These are phyloP conservation scores for Pseudocercospora macadamiae DNA, from an alignment of 2,329 filamentous ascomycete species.

Conservation along the genomic window DNA sequence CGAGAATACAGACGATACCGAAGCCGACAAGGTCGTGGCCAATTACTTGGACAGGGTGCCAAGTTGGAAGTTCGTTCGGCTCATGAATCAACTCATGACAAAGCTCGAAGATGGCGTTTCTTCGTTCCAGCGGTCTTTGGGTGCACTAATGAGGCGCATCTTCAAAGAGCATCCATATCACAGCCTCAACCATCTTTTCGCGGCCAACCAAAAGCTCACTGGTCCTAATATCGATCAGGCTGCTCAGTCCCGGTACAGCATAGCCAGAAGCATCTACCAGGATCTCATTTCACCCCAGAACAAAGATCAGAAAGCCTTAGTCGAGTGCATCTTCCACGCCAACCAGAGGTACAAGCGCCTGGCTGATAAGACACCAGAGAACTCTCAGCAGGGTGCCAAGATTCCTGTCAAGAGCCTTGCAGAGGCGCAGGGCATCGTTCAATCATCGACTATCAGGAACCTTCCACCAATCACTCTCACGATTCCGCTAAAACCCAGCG, in stretches of 20 bases:
- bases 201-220: constrained; percentile 55
- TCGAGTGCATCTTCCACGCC: constrained; percentile 72
- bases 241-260: constrained; percentile 71
- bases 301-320: constrained; percentile 59
- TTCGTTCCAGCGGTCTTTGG: constrained; percentile 76
- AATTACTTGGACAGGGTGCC: constrained; percentile 74
- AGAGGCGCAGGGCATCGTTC: constrained; percentile 65
- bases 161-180: constrained; percentile 94
- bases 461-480: constrained; percentile 91
- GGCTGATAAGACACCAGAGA: constrained; percentile 63
- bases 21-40: constrained; percentile 76
- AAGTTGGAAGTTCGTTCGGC: constrained; percentile 84
- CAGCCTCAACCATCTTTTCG: constrained; percentile 95
- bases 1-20: constrained; percentile 68
- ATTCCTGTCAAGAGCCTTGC: constrained; percentile 65
- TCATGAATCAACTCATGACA: constrained; percentile 98
- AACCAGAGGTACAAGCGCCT: constrained; percentile 68
- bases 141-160: constrained; percentile 75
- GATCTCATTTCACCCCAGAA: constrained; percentile 50
- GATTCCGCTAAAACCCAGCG: constrained; percentile 71
- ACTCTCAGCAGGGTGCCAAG: constrained; percentile 37
- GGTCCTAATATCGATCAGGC: constrained; percentile 64
- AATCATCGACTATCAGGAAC: constrained; percentile 55
- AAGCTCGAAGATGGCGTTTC: constrained; percentile 72
- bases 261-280: constrained; percentile 70